A percentile compares a stretch with the other conserved stretches of the same genome.
phyloP scores from a whole-genome alignment of 2,329 filamentous ascomycete genomes.

The Cercospora beticola region DNA sequence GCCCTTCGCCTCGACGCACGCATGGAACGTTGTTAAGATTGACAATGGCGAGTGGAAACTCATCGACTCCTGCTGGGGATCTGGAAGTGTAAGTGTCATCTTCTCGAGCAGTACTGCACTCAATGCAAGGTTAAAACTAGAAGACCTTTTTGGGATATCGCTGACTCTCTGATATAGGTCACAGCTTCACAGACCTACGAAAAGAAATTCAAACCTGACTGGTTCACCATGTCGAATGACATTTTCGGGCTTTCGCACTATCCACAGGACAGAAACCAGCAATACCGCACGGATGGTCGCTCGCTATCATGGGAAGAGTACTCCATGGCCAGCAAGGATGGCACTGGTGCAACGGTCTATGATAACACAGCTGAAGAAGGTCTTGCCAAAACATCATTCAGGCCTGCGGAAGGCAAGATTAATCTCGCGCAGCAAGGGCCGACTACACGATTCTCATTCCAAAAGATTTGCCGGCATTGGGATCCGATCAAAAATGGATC shows the following conservation, averaged over 20 bases:
- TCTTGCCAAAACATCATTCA: constrained; percentile 58
- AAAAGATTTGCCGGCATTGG: constrained; percentile 80
- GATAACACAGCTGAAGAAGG: constrained; percentile 51
- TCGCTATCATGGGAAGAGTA: constrained; percentile 78
- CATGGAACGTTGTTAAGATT: constrained; percentile 87
- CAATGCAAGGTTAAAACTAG: no score
- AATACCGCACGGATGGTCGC: constrained; percentile 73
- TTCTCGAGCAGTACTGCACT: neutral
- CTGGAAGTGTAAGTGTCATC: constrained; percentile 62
- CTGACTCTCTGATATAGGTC: neutral
- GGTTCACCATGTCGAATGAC: constrained; percentile 67
- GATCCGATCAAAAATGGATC: constrained; percentile 65
- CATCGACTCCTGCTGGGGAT: constrained; percentile 90
- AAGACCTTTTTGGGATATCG: neutral
- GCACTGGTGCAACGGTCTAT: constrained; percentile 50
- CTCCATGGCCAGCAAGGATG: constrained; percentile 58
- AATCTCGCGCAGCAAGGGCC: constrained; percentile 54
- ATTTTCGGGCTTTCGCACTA: constrained; percentile 81
- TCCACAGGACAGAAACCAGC: constrained; percentile 65
- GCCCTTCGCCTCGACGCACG: constrained; percentile 63
- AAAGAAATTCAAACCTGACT: constrained; percentile 63
- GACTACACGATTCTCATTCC: constrained; percentile 70
- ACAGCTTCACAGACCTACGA: constrained; percentile 56
- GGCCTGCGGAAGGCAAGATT: constrained; percentile 61
- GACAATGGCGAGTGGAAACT: constrained; percentile 89